These are phyloP conservation scores for Meripilus lineatus DNA, from an alignment of 1,284 basidiomycete genomes.

Conservation along the genomic window DNA sequence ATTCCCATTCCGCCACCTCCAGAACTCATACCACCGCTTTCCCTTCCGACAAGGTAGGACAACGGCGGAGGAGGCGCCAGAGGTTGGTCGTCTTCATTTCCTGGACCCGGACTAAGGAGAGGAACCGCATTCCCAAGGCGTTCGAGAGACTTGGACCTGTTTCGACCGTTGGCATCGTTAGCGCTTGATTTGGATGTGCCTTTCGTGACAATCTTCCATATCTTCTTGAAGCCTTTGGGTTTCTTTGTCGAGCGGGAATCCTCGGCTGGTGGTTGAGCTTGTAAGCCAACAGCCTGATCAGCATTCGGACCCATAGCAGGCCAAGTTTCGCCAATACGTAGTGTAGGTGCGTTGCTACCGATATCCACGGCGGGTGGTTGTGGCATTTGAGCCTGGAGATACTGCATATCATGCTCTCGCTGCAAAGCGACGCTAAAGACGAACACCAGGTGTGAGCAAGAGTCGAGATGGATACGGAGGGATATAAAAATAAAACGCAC, in stretches of 20 bases:
- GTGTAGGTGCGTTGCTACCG: conserved; percentile 33
- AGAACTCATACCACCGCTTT: conserved; percentile 26
- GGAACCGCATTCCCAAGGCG: too few species aligned
- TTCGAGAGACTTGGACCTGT: conserved; percentile 35
- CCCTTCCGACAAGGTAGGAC: conserved; percentile 75
- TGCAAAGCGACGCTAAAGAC: conserved; percentile 64
- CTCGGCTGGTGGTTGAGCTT: conserved; percentile 26
- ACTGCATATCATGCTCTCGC: conserved; percentile 44
- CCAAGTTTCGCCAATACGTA: conserved; percentile 54
- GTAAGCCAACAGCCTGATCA: too few species aligned
- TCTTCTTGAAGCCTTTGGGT: conserved; percentile 76
- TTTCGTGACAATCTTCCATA: conserved; percentile 77
- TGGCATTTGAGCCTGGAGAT: conserved; percentile 29
- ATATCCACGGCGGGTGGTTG: conserved; percentile 34
- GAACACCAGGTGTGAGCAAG: conserved; percentile 7
- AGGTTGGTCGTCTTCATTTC: conserved; percentile 65
- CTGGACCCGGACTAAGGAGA: too few species aligned
- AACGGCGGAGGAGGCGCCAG: conserved; percentile 82
- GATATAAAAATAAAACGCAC: conserved; percentile 44
- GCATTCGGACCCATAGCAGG: conserved; percentile 37
- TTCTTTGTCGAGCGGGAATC: conserved; percentile 57
- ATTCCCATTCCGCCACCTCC: neutral
- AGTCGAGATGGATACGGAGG: conserved; percentile 7
- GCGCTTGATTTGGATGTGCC: conserved; percentile 37
- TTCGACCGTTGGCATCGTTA: conserved; percentile 12